Conservation (phyloP, 441 rosid species). For the Euphorbia schlechtendalii region DNA sequence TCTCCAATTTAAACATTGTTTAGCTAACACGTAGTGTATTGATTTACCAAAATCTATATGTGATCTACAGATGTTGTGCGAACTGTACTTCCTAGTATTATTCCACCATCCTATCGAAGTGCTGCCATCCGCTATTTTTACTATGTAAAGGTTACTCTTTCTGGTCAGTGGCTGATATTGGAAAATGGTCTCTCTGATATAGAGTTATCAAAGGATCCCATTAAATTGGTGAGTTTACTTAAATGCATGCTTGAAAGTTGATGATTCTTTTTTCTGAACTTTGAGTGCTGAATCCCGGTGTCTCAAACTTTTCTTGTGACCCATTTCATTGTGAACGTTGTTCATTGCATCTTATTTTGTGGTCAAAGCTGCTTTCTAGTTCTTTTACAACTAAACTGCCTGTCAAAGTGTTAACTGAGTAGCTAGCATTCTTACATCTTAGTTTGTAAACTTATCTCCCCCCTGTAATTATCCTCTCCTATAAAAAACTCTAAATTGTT, state of each 20-base stretch:
- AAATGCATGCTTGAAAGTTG: not conserved
- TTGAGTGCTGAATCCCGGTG: not conserved
- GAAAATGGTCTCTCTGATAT: constrained; percentile 41
- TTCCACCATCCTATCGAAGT: too few relatives aligned
- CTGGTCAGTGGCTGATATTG: too few relatives aligned
- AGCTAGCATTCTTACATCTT: not conserved
- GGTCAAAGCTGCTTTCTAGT: not conserved
- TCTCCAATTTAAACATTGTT: not conserved
- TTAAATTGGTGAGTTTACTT: constrained; percentile 56
- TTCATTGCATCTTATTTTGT: not conserved
- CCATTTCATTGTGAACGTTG: not conserved
- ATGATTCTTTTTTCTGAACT: not conserved
- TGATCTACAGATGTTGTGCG: constrained; percentile 59
- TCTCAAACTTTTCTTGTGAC: not conserved
- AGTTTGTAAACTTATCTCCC: not conserved
- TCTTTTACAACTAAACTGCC: too few relatives aligned
- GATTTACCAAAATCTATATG: constrained; percentile 1
- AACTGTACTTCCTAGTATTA: too few relatives aligned
- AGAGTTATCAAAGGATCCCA: constrained; percentile 38
- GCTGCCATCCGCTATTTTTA: too few relatives aligned
- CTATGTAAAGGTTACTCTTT: too few relatives aligned
- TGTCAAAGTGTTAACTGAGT: too few relatives aligned
- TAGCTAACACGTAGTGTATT: constrained; percentile 3
- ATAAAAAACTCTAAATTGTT: not conserved
- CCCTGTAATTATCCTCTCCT: not conserved